Conservation (phyloP, 345 rosid species). For the Citrus unshiu region DNA sequence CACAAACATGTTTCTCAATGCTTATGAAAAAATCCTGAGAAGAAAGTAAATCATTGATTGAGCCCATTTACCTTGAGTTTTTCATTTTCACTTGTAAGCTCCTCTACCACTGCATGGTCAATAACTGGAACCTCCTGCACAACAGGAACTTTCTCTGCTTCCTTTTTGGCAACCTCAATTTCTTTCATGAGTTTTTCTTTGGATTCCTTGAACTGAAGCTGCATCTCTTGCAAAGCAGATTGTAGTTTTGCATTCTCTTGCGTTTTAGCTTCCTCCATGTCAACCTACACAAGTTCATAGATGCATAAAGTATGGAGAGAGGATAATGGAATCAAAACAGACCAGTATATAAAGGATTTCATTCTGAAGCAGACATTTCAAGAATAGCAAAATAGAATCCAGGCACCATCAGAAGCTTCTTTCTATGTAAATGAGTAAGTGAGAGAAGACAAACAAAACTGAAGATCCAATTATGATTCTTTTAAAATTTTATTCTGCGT, state of each 20-base stretch:
- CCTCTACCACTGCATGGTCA: constrained; percentile 67
- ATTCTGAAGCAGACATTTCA: neutral
- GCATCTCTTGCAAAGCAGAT: constrained; percentile 76
- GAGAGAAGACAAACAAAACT: neutral
- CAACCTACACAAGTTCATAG: constrained; percentile 52
- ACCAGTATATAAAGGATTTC: neutral
- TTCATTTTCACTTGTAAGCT: constrained; percentile 84
- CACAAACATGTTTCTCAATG: neutral
- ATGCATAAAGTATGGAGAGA: constrained; percentile 1
- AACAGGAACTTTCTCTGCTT: constrained; percentile 63
- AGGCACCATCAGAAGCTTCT: neutral
- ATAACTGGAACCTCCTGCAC: constrained; percentile 86
- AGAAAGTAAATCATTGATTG: constrained; percentile 9
- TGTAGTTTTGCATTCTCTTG: constrained; percentile 85
- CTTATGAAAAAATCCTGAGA: constrained; percentile 10
- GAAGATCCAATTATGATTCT: neutral
- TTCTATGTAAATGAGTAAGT: neutral
- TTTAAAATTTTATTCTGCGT: neutral
- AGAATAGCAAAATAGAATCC: neutral
- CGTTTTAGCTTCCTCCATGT: constrained; percentile 87
- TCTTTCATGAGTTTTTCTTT: constrained; percentile 74
- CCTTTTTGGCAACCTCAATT: constrained; percentile 65
- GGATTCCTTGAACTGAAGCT: constrained; percentile 80
- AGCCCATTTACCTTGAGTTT: constrained; percentile 68
- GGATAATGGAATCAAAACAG: neutral